Evolutionary conservation across 2,329 filamentous ascomycete genomes (phyloP).

Genomic region (Rhytidhysteron rufulum): DNA sequence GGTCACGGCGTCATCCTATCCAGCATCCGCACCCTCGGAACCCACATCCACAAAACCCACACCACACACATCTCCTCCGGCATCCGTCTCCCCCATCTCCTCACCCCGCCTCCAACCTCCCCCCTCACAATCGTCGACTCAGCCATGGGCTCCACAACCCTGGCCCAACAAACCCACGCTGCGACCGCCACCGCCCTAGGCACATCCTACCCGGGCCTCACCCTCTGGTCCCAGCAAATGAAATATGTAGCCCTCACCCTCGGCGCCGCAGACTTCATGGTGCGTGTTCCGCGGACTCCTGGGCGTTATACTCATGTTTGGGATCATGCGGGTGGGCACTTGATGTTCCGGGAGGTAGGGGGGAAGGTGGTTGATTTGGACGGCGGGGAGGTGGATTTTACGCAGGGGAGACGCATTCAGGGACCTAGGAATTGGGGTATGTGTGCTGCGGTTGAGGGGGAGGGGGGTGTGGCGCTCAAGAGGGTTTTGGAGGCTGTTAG

Average conservation of each 20-base stretch:
- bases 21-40: slow-evolving; percentile 43
- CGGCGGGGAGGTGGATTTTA: slow-evolving; percentile 48
- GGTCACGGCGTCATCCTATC: slow-evolving; percentile 44
- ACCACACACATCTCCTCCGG: no score
- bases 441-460: slow-evolving; percentile 29
- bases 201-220: slow-evolving; percentile 44
- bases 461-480: no score
- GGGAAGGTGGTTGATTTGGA: slow-evolving; percentile 49
- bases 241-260: slow-evolving; percentile 52
- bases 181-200: slow-evolving; percentile 36
- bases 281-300: slow-evolving; percentile 45
- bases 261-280: slow-evolving; percentile 46
- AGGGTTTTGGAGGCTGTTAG: no score
- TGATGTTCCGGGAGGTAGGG: slow-evolving; percentile 50
- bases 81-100: no score
- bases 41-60: slow-evolving; percentile 36
- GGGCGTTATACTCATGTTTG: slow-evolving; percentile 49
- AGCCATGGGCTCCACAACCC: slow-evolving; percentile 36
- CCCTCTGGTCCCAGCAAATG: slow-evolving; percentile 53
- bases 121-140: slow-evolving; percentile 51
- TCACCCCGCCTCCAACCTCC: no score
- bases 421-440: slow-evolving; percentile 33
- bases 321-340: slow-evolving; percentile 54
- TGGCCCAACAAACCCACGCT: slow-evolving; percentile 33
- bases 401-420: slow-evolving; percentile 26